Evolutionary conservation across 139 green algal species (phyloP), one percentile per base, ranked within the genome.

Genomic region (Eudorina sp.): DNA sequence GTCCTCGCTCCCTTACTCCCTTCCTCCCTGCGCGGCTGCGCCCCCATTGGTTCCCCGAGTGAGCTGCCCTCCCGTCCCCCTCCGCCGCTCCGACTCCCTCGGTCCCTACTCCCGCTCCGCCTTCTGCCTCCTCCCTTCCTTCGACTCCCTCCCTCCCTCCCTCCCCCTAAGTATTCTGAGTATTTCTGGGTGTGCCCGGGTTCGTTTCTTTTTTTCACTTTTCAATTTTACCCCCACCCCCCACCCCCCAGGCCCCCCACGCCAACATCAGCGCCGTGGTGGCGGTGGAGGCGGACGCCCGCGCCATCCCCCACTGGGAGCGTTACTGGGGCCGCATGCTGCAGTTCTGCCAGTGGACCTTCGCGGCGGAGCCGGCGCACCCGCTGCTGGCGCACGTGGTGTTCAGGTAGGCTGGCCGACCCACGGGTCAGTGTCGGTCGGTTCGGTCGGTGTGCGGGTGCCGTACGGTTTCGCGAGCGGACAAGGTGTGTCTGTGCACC

Each of bases 261-360:
- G n/a, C n/a, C 53, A 84, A 84, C 53, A 72, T 89, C 53, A 75
- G 51, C 41, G 72, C 75, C 58, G 85, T 89, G 8, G 45, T 89
- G 31, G 85, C 73, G 14, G 51, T 89, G 9, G 85, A 89, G 85
- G 85, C 75, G 58, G 85, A 89, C 55, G 85, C 73, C 0, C 31
- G 43, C 0, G 21, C 11, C 73, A 89, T 89, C n/a, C 11, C 53
- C n/a, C 14, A 58, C 21, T 89, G 85, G 85, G 38, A 43, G 29
- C 41, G 36, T 14, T 43, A 60, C 85, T 89, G 85, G 85, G 85
- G 85, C 53, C 85, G 85, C 27, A 43, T 79, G 85, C 74, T 89
- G 43, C 85, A 89, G 85, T 68, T 89, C 41, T 89, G 85, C 43
- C 85, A 89, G 58, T 89, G 85, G 85, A 58, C 74, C 0, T 89